A percentile compares a stretch with the other conserved stretches of the same genome.
Evolutionary conservation across 495 filamentous ascomycete genomes (phyloP).

Genomic region (Delitschia confertaspora): DNA sequence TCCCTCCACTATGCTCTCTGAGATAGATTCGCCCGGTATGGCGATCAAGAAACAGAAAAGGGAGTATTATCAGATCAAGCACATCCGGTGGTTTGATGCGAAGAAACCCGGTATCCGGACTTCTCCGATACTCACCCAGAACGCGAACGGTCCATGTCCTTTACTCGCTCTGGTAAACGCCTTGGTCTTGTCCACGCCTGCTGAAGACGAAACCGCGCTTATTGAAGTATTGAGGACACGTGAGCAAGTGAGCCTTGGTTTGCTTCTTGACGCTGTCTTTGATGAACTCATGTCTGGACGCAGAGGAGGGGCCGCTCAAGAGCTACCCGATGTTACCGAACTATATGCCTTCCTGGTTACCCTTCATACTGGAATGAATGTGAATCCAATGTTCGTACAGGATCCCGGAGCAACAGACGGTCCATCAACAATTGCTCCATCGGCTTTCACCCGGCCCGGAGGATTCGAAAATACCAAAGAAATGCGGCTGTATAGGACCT

Average conservation of each 20-base stretch:
- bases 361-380: conserved; percentile 95
- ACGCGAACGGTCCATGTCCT: conserved; percentile 88
- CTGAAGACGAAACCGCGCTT: conserved; percentile 55
- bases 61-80: conserved; percentile 64
- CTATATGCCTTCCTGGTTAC: conserved; percentile 80
- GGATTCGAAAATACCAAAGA: conserved; percentile 76
- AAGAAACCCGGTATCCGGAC: conserved; percentile 41
- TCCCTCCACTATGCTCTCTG: not conserved
- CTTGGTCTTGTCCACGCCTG: conserved; percentile 67
- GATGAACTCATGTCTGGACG: conserved; percentile 78
- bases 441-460: conserved; percentile 42
- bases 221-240: conserved; percentile 64
- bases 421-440: not conserved
- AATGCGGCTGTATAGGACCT: conserved; percentile 78
- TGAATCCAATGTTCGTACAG: conserved; percentile 77
- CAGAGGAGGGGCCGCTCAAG: conserved; percentile 39
- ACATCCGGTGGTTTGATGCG: conserved; percentile 53
- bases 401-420: conserved; percentile 29
- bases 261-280: conserved; percentile 79
- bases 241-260: conserved; percentile 78
- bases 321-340: conserved; percentile 77
- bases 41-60: conserved; percentile 40
- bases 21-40: conserved; percentile 27
- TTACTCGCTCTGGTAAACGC: conserved; percentile 91
- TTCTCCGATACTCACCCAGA: conserved; percentile 82